Evolutionary conservation across 257 asterid species (phyloP).

Genomic region (Nicotiana otophora): DNA sequence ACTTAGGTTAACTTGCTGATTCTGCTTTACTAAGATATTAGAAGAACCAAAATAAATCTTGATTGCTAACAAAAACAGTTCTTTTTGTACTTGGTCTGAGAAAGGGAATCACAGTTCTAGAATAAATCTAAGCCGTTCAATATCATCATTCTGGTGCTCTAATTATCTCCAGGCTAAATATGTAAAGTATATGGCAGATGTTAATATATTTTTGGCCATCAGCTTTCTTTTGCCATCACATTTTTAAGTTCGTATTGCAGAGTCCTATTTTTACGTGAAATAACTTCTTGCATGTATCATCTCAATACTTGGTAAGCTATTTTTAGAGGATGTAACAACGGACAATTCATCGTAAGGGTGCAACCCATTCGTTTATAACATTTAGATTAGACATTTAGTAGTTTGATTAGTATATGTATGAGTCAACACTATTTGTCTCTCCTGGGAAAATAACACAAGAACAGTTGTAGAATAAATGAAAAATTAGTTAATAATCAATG

Average conservation of each 20-base stretch:
- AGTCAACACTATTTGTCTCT: neutral
- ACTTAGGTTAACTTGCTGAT: neutral
- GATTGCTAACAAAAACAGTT: neutral
- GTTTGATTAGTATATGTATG: neutral
- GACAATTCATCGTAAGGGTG: neutral
- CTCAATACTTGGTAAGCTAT: neutral
- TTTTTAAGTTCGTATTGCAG: neutral
- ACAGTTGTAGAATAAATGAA: neutral
- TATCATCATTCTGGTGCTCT: neutral
- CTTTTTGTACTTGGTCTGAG: no score
- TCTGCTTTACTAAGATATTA: neutral
- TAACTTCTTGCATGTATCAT: neutral
- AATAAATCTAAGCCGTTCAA: neutral
- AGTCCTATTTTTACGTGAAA: neutral
- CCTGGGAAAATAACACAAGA: neutral
- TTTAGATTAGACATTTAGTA: neutral
- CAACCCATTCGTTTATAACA: no score
- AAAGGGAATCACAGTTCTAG: neutral
- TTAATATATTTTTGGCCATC: neutral
- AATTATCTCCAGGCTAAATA: neutral
- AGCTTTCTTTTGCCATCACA: neutral
- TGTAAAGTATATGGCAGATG: neutral
- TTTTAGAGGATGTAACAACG: neutral
- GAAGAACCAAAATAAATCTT: neutral
- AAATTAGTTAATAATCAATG: neutral